Percentiles rank a stretch among this genome's conserved stretches.
Conservation (phyloP, 805 yeast species). For the Saturnispora saitoi region DNA sequence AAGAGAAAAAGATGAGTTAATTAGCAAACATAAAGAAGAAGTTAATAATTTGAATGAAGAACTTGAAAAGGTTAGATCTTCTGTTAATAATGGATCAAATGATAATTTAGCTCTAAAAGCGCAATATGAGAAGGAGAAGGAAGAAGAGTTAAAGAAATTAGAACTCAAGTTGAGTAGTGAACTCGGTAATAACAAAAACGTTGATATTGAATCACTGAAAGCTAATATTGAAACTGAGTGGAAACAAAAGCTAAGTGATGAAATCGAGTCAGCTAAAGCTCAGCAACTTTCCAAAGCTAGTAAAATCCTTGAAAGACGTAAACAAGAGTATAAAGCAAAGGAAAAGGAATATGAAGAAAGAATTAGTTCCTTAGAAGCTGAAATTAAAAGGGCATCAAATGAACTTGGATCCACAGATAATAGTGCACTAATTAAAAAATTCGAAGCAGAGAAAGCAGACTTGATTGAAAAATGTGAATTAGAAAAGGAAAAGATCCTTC, state of each 20-base stretch:
- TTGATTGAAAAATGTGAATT: constrained; percentile 17
- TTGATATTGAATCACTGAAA: constrained; percentile 11
- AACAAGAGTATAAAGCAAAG: constrained; percentile 29
- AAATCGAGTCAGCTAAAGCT: constrained; percentile 27
- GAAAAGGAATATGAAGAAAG: constrained; percentile 23
- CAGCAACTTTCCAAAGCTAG: constrained; percentile 32
- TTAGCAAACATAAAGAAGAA: constrained; percentile 3
- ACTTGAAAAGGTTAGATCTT: not conserved
- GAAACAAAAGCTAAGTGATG: constrained; percentile 23
- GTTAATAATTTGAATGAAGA: not conserved
- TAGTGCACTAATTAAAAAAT: constrained; percentile 7
- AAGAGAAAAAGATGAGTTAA: constrained; percentile 4
- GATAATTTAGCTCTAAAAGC: constrained; percentile 7
- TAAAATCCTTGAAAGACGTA: constrained; percentile 30
- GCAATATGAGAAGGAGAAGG: constrained; percentile 17
- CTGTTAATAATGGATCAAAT: not conserved
- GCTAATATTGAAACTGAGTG: constrained; percentile 25
- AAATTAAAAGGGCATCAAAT: constrained; percentile 3
- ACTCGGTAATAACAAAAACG: not conserved
- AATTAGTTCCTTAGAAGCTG: constrained; percentile 17
- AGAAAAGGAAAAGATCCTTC: constrained; percentile 33
- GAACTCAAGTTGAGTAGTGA: constrained; percentile 17
- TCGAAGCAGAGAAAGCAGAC: constrained; percentile 17
- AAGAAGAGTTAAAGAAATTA: constrained; percentile 14
- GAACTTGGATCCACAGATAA: not conserved